Evolutionary conservation across 352 stramenopile genomes (phyloP), one percentile per base, ranked within the genome.

Genomic region (Pythium sukuiense): DNA sequence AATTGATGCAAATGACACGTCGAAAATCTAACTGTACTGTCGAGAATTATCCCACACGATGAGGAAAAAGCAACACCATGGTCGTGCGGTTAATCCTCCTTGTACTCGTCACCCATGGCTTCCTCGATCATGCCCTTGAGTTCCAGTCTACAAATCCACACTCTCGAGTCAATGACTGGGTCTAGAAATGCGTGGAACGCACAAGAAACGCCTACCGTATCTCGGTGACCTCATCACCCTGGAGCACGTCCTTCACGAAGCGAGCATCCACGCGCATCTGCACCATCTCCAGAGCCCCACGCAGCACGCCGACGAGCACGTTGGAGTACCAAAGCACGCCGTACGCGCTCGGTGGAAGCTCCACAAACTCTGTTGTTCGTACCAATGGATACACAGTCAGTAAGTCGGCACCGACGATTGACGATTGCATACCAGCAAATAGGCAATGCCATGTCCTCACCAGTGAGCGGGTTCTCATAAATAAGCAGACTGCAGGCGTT

Each of bases 241-340:
- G 87, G 33, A 95, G 65, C 41, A 92, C 82, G 57, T 95, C 85
- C 70, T 95, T 95, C 39, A 92, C 81, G 57, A 95, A 95, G 14
- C 84, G 81, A 18, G 81, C 85, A 43, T 95, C 87, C 9, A 95
- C 87, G 5, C 83, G 86, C 85, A 95, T 93, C 73, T 95, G 87
- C 33, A 95, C 87, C 90, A 99, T 98, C 83, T 99, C 97, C 45
- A 99, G 76, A 9, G 96, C 96, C 4, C 97, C 97, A 49, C 94
- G 87, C 43, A 99, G 89, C 24, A 99, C 89, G 12, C 97, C 97
- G 70, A 95, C 99, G 52, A 99, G 90, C 39, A 99, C 77, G 71
- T 98, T 98, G 24, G 87, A 98, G 83, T 99, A 99, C 74, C 96
- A 94, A 57, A 99, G 78, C 52, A 89, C 85, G 9, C 87, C 85